Conservation (phyloP, 768 basidiomycete species). For the Sarcodon sp. region DNA sequence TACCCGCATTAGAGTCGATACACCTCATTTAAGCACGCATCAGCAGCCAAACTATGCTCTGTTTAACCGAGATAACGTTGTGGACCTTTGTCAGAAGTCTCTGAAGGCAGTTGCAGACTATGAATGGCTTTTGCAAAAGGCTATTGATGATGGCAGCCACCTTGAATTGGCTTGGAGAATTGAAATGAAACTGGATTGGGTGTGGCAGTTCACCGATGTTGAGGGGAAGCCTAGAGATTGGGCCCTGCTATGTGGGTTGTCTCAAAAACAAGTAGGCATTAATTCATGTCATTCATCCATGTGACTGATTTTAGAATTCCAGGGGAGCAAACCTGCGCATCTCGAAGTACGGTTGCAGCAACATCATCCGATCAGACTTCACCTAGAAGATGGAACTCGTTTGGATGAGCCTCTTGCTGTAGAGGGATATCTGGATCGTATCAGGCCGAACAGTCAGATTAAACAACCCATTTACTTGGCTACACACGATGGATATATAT, state of each 20-base stretch:
- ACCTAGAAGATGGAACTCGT: slow-evolving; percentile 29
- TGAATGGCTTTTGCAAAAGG: slow-evolving; percentile 42
- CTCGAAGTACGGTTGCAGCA: slow-evolving; percentile 67
- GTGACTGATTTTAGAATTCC: slow-evolving; percentile 3
- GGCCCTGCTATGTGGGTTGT: slow-evolving; percentile 66
- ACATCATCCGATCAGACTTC: slow-evolving; percentile 42
- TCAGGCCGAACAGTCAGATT: slow-evolving; percentile 42
- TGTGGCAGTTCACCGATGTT: slow-evolving; percentile 60
- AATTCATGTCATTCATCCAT: background rate
- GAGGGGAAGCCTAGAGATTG: slow-evolving; percentile 50
- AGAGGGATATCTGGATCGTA: slow-evolving; percentile 78
- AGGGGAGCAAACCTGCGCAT: slow-evolving; percentile 31
- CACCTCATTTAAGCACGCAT: slow-evolving; percentile 35
- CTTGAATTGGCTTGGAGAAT: slow-evolving; percentile 73
- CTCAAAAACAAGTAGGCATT: slow-evolving; percentile 49
- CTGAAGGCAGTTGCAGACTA: slow-evolving; percentile 47
- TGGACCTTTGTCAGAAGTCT: slow-evolving; percentile 46
- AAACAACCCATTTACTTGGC: slow-evolving; percentile 56
- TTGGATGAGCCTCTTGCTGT: slow-evolving; percentile 68
- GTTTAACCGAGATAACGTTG: slow-evolving; percentile 49
- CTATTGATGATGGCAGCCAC: slow-evolving; percentile 37
- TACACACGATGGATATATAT: slow-evolving; percentile 63
- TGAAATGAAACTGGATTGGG: slow-evolving; percentile 73
- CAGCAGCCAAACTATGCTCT: slow-evolving; percentile 28
- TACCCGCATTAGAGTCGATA: slow-evolving; percentile 54